These are phyloP conservation scores for Oxytropis ochrocephala DNA, from an alignment of 306 rosid genomes.

Conservation along the genomic window DNA sequence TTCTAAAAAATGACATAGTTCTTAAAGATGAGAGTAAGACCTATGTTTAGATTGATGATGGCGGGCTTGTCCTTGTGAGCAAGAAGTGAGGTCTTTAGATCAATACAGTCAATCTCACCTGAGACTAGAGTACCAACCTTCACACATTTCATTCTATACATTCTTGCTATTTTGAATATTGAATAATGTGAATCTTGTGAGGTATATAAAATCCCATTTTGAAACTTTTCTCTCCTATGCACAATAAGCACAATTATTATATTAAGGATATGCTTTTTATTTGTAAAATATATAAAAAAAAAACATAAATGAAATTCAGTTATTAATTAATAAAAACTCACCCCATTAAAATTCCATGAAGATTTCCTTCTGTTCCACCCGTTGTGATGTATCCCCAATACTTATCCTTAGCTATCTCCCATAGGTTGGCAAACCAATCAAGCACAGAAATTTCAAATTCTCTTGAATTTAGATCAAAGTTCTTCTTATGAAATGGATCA, in stretches of 20 bases:
- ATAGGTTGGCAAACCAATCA: conserved; percentile 70
- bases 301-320: background rate
- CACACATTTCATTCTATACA: conserved; percentile 42
- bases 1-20: no score
- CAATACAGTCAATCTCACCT: conserved; percentile 60
- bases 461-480: conserved; percentile 48
- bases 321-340: conserved; percentile 5
- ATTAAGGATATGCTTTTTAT: background rate
- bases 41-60: conserved; percentile 54
- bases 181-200: no score
- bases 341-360: conserved; percentile 73
- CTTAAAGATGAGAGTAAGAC: background rate
- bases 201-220: conserved; percentile 16
- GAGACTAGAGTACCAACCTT: conserved; percentile 44
- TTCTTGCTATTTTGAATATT: no score
- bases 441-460: conserved; percentile 60
- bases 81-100: conserved; percentile 44
- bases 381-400: conserved; percentile 83
- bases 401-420: conserved; percentile 57
- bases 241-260: background rate
- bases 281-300: background rate
- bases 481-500: conserved; percentile 60
- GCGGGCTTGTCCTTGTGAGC: conserved; percentile 22
- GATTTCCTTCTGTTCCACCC: conserved; percentile 78
- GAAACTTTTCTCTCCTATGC: conserved; percentile 62